Conservation (phyloP, 2,329 filamentous ascomycete species). For the Fusarium mexicanum region DNA sequence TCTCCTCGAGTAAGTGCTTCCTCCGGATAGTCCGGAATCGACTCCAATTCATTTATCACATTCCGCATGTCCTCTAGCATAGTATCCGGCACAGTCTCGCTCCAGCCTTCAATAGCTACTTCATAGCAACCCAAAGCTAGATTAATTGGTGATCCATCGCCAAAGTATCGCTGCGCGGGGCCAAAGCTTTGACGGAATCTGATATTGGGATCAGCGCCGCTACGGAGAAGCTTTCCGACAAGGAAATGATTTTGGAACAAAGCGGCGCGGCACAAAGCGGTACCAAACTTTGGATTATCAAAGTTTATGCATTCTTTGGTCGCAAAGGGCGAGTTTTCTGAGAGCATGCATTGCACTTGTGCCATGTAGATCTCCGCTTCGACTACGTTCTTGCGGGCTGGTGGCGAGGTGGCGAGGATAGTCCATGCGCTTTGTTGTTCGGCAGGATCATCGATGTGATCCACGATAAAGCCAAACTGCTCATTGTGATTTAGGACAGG, state of each 20-base stretch:
- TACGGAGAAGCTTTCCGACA: neutral
- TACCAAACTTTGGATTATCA: neutral
- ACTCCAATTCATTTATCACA: neutral
- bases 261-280: neutral
- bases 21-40: neutral
- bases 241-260: neutral
- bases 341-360: neutral
- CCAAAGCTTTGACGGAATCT: neutral
- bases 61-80: neutral
- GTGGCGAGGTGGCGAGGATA: neutral
- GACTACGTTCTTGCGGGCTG: neutral
- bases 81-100: neutral
- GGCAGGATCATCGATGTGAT: neutral
- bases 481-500: neutral
- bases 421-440: neutral
- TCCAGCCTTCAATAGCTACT: neutral
- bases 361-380: neutral
- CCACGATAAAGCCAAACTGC: neutral
- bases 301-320: neutral
- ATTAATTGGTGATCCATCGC: neutral
- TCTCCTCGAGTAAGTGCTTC: neutral
- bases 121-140: neutral
- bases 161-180: neutral
- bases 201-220: neutral
- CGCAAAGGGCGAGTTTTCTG: neutral